phyloP scores from a whole-genome alignment of 768 basidiomycete species.

The Tulasnella sp. region DNA sequence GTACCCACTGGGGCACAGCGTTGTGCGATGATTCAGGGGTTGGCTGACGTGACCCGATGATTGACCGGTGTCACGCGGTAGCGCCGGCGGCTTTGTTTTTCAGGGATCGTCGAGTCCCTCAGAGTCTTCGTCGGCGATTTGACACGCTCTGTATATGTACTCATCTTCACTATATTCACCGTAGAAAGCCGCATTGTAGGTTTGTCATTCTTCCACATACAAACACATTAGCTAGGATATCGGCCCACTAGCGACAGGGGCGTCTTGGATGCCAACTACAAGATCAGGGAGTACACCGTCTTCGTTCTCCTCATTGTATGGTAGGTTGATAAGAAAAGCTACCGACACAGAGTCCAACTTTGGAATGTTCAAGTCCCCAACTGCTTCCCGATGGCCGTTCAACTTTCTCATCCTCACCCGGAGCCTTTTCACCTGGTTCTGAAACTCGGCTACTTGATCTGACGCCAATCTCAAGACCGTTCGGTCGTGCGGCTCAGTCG shows the following conservation, averaged over 20 bases:
- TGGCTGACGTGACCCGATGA: not conserved
- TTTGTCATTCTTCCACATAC: not conserved
- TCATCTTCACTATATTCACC: too few species aligned
- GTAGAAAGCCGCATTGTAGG: not conserved
- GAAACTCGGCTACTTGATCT: not conserved
- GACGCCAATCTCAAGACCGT: not conserved
- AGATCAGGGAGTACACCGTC: not conserved
- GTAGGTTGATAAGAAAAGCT: not conserved
- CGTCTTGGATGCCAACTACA: not conserved
- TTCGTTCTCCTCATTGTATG: not conserved
- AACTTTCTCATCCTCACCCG: not conserved
- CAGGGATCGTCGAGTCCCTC: not conserved
- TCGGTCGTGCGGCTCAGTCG: not conserved
- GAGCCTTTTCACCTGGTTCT: not conserved
- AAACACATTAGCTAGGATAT: not conserved
- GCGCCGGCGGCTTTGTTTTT: not conserved
- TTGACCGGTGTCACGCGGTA: not conserved
- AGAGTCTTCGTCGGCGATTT: not conserved
- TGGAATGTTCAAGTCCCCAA: not conserved
- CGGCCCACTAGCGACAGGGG: not conserved
- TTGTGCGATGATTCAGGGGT: not conserved
- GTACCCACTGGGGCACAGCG: not conserved
- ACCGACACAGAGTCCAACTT: not conserved
- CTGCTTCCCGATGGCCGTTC: not conserved
- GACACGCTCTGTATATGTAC: not conserved